These are phyloP conservation scores for Zygotorulaspora danielsina DNA, from an alignment of 805 yeast genomes.

Conservation along the genomic window DNA sequence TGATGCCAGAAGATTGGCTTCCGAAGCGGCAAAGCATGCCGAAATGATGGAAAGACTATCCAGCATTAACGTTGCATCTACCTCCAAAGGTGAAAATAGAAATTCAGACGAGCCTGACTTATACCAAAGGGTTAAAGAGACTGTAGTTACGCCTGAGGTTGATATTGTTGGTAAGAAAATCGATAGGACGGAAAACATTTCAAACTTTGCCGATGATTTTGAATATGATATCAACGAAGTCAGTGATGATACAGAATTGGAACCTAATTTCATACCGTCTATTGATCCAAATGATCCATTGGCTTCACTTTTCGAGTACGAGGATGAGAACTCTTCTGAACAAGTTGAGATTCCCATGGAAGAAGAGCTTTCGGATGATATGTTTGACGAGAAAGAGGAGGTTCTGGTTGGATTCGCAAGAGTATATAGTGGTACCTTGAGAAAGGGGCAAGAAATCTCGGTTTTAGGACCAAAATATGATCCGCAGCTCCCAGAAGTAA, in stretches of 20 bases:
- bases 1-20: conserved; percentile 62
- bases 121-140: conserved; percentile 29
- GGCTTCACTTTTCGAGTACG: conserved; percentile 42
- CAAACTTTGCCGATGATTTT: conserved; percentile 27
- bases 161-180: conserved; percentile 11
- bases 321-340: conserved; percentile 48
- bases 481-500: conserved; percentile 55
- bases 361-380: conserved; percentile 40
- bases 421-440: conserved; percentile 77
- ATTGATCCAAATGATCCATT: conserved; percentile 39
- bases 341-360: conserved; percentile 40
- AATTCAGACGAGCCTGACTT: conserved; percentile 15
- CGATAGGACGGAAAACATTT: conserved; percentile 24
- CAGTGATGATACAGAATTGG: conserved; percentile 17
- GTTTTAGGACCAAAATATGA: conserved; percentile 86
- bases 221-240: conserved; percentile 21
- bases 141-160: conserved; percentile 27
- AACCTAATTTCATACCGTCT: conserved; percentile 21
- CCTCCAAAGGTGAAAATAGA: conserved; percentile 11
- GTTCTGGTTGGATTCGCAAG: conserved; percentile 84
- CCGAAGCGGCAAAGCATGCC: conserved; percentile 58
- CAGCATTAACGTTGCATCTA: conserved; percentile 12
- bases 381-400: conserved; percentile 49
- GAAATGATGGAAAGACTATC: conserved; percentile 35
- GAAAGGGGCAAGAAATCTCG: conserved; percentile 67